Evolutionary conservation across 805 yeast genomes (phyloP).

Genomic region (Clavispora asparagi): DNA sequence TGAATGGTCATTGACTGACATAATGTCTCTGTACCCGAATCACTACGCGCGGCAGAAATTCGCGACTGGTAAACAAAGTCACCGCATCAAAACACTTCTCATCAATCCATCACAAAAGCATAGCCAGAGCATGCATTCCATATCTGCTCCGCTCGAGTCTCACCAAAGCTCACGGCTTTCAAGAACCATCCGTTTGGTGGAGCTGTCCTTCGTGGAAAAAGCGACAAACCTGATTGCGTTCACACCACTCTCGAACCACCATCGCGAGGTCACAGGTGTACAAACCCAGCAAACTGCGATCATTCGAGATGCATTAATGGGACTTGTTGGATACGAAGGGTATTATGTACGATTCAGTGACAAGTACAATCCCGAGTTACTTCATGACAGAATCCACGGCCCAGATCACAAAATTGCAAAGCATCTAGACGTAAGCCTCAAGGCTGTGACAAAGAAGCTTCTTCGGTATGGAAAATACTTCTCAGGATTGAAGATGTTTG

Average conservation of each 20-base stretch:
- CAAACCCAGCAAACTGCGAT: slow-evolving; percentile 70
- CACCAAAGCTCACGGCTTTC: background rate
- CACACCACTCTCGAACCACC: background rate
- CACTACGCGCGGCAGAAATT: background rate
- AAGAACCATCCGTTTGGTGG: slow-evolving; percentile 3
- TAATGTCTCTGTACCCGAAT: background rate
- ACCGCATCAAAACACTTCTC: background rate
- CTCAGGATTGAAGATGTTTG: slow-evolving; percentile 52
- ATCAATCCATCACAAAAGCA: background rate
- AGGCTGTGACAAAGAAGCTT: slow-evolving; percentile 60
- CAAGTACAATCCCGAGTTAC: slow-evolving; percentile 44
- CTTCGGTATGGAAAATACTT: slow-evolving; percentile 60
- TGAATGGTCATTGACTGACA: no score
- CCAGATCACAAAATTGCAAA: slow-evolving; percentile 74
- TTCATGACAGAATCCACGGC: slow-evolving; percentile 46
- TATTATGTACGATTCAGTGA: slow-evolving; percentile 65
- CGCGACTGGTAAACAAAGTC: background rate
- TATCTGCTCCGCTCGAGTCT: background rate
- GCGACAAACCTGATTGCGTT: background rate
- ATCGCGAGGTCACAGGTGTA: slow-evolving; percentile 38
- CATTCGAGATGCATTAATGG: slow-evolving; percentile 62
- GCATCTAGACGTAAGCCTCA: slow-evolving; percentile 67
- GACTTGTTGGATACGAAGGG: slow-evolving; percentile 74
- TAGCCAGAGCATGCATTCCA: background rate
- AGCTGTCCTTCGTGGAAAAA: slow-evolving; percentile 5